These are phyloP conservation scores for Phytophthora sp. DNA, from an alignment of 352 stramenopile genomes.

Conservation along the genomic window DNA sequence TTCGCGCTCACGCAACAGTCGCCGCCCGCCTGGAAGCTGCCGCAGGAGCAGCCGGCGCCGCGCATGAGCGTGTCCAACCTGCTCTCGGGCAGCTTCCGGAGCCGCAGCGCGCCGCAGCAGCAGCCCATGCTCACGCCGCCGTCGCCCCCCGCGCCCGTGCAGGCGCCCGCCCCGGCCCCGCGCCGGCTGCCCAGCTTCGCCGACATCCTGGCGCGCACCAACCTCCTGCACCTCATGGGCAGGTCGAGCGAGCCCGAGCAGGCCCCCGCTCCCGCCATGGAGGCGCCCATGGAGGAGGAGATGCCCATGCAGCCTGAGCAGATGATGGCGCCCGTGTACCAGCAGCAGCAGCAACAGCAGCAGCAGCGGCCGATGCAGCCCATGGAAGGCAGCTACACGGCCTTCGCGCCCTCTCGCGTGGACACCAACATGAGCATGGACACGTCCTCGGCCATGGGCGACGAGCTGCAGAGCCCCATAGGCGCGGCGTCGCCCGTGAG, in stretches of 20 bases:
- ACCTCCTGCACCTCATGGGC: constrained; percentile 66
- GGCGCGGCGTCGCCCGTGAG: constrained; percentile 57
- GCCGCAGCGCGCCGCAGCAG: constrained; percentile 12
- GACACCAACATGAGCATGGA: constrained; percentile 50
- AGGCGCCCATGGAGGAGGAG: constrained; percentile 27
- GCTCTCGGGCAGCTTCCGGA: constrained; percentile 47
- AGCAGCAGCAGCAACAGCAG: constrained; percentile 14
- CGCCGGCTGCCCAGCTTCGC: constrained; percentile 66
- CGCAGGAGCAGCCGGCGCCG: constrained; percentile 35
- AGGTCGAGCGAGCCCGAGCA: constrained; percentile 34
- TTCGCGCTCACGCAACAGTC: constrained; percentile 62
- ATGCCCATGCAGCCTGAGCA: constrained; percentile 16
- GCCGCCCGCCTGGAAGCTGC: constrained; percentile 56
- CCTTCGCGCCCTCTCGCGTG: constrained; percentile 27
- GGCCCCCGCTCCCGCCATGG: constrained; percentile 26
- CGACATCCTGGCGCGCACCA: constrained; percentile 70
- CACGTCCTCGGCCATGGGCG: constrained; percentile 21
- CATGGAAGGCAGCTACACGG: constrained; percentile 35
- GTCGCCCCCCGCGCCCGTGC: constrained; percentile 21
- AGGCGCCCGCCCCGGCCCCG: constrained; percentile 18
- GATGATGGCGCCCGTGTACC: constrained; percentile 21
- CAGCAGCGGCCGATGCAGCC: constrained; percentile 18
- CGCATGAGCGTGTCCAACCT: constrained; percentile 65
- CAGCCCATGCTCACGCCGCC: constrained; percentile 29
- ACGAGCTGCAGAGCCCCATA: constrained; percentile 30